Conservation (phyloP, 2,329 filamentous ascomycete genomes). For the Phyllosticta capitalensis region DNA sequence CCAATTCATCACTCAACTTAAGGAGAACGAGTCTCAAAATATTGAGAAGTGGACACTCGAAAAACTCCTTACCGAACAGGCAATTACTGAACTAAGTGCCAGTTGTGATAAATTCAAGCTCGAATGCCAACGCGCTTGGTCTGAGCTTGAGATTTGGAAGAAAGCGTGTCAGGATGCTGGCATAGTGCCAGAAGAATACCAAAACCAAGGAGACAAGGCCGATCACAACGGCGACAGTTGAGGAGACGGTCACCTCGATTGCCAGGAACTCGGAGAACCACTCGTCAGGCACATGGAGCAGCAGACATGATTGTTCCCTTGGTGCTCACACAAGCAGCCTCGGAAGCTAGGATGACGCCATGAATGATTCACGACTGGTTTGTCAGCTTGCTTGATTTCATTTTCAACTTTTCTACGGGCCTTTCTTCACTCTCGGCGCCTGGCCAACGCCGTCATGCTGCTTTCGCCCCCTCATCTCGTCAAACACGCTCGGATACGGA, state of each 20-base stretch:
- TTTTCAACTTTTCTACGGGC: background rate
- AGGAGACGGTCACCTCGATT: background rate
- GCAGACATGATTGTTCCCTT: background rate
- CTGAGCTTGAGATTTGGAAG: slow-evolving; percentile 73
- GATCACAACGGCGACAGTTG: slow-evolving; percentile 28
- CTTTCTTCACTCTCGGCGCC: background rate
- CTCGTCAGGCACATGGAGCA: background rate
- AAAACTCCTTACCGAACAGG: slow-evolving; percentile 82
- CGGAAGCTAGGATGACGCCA: background rate
- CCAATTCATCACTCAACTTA: slow-evolving; percentile 86
- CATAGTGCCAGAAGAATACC: slow-evolving; percentile 31
- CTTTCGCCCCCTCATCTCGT: background rate
- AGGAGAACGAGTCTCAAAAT: slow-evolving; percentile 88
- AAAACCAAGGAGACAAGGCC: slow-evolving; percentile 29
- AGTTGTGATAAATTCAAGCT: slow-evolving; percentile 81
- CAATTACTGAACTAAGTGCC: slow-evolving; percentile 75
- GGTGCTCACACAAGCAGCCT: background rate
- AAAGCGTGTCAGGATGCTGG: slow-evolving; percentile 31
- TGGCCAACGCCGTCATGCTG: background rate
- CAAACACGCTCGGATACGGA: background rate
- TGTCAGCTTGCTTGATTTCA: background rate
- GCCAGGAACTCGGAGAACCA: background rate
- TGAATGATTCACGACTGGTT: background rate
- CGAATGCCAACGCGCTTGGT: slow-evolving; percentile 68
- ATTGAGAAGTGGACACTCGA: slow-evolving; percentile 90